Evolutionary conservation across 495 filamentous ascomycete species (phyloP), one percentile per base, ranked within the genome.

Genomic region (Hypoxylon perforatum): DNA sequence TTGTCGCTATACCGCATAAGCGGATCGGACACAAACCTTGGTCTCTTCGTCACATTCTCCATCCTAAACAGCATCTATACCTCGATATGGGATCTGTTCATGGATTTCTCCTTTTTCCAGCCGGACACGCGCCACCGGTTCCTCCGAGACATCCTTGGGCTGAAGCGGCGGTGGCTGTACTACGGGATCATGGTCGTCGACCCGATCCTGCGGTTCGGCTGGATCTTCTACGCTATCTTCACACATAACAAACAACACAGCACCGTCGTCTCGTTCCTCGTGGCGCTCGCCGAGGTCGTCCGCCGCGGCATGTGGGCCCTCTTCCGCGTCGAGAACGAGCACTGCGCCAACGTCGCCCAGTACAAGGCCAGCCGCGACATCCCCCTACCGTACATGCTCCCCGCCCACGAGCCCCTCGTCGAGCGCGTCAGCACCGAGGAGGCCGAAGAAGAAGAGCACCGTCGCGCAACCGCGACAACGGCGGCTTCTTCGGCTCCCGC

Each of bases 281-380:
- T 97, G 28, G 78, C 86, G 7, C 77, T 96, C 14, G 86, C 89
- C 1, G 95, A 99, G 73, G 87, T 97, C 8, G 83, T 84, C 22
- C 86, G 95, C 8, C 81, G 95, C 65, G 93, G 93, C 42, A 84
- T 97, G 51, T 99, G 95, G 95, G 86, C 88, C 1, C 78, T 98
- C 9, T 92, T 98, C 70, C 92, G 95, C 23, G 93, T 99, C 38
- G 95, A 99, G 76, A 99, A 99, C 72, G 95, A 99, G 65, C 94
- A 97, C 75, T 95, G 92, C 77, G 87, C 86, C 7, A 96, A 96
- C 69, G 92, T 97, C 17, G 85, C 88, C 28, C 85, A 90, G 61
- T 93, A 94, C 82, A 90, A 93, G 36, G 93, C 93, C 4, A 89
- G 85, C 2, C 81, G 93, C 15, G 92, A 97, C 69, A 81, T 93